These are phyloP conservation scores for Phialemoniopsis sp. DNA, from an alignment of 2,329 filamentous ascomycete species.

Conservation along the genomic window DNA sequence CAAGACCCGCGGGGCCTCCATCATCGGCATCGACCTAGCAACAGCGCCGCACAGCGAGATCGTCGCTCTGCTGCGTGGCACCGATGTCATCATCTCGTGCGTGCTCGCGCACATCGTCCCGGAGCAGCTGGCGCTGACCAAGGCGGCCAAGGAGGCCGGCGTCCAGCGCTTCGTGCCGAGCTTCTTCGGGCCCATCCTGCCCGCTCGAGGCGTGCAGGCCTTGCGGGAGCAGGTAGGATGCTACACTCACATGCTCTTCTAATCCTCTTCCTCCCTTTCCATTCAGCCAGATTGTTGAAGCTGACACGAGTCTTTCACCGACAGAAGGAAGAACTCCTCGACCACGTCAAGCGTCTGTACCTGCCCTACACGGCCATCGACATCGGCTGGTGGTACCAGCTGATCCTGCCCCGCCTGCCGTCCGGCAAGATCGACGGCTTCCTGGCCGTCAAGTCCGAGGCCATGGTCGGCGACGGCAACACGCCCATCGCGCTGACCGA, in stretches of 20 bases:
- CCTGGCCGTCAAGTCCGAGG: constrained; percentile 19
- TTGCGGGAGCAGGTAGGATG: constrained; percentile 1
- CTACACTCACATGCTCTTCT: too few relatives aligned
- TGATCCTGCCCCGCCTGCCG: constrained; percentile 21
- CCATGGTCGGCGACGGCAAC: constrained; percentile 41
- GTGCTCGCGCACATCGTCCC: constrained; percentile 15
- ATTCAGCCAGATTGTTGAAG: too few relatives aligned
- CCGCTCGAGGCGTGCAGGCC: constrained; percentile 3
- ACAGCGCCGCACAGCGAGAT: constrained; percentile 9
- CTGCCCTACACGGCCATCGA: constrained; percentile 54
- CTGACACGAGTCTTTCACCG: neutral
- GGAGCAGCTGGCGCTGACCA: constrained; percentile 14
- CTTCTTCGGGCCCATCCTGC: constrained; percentile 3
- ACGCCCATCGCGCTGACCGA: constrained; percentile 38
- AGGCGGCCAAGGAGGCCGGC: constrained; percentile 19
- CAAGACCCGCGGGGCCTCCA: neutral
- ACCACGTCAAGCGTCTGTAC: constrained; percentile 39
- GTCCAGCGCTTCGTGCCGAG: constrained; percentile 19
- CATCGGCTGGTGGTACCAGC: constrained; percentile 53
- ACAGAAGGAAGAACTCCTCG: constrained; percentile 45
- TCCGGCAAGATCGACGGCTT: constrained; percentile 34
- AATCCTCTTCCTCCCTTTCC: too few relatives aligned
- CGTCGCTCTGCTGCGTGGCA: constrained; percentile 13
- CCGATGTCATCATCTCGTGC: constrained; percentile 20
- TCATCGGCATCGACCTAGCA: neutral